Conservation (phyloP, 2,329 filamentous ascomycete genomes). For the Blumeria hordei region DNA sequence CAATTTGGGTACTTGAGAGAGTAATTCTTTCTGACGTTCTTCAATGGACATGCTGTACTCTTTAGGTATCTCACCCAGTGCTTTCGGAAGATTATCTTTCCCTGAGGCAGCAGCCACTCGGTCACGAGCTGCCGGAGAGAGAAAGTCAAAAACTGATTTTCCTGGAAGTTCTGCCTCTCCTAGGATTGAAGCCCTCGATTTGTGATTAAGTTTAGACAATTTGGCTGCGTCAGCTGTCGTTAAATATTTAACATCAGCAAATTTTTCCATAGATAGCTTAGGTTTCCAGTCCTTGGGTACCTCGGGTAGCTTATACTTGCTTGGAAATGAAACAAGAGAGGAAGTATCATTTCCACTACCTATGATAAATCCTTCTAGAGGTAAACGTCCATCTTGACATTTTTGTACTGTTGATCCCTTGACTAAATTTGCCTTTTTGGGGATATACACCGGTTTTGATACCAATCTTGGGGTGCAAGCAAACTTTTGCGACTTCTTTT, state of each 20-base stretch:
- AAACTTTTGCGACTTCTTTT: conserved; percentile 35
- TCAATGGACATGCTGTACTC: conserved; percentile 38
- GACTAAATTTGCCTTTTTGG: conserved; percentile 31
- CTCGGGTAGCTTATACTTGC: conserved; percentile 36
- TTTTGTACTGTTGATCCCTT: conserved; percentile 28
- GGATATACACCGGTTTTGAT: conserved; percentile 50
- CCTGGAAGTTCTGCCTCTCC: conserved; percentile 64
- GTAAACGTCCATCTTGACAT: conserved; percentile 64
- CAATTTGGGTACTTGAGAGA: conserved; percentile 34
- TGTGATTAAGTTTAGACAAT: conserved; percentile 49
- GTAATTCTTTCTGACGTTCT: conserved; percentile 32
- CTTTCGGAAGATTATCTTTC: conserved; percentile 51
- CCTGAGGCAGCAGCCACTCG: conserved; percentile 55
- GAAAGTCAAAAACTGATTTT: conserved; percentile 88
- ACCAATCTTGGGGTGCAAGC: conserved; percentile 38
- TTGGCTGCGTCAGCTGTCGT: conserved; percentile 61
- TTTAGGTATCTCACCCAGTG: conserved; percentile 46
- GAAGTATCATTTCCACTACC: conserved; percentile 26
- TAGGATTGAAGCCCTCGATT: conserved; percentile 51
- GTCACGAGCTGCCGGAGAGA: conserved; percentile 55
- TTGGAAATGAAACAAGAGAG: conserved; percentile 19
- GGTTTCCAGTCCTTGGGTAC: conserved; percentile 56
- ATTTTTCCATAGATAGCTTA: conserved; percentile 14
- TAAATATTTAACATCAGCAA: conserved; percentile 22
- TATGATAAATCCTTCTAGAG: conserved; percentile 59